A percentile compares a stretch with the other conserved stretches of the same genome.
phyloP scores from a whole-genome alignment of 1,284 basidiomycete genomes.

The Malassezia vespertilionis region DNA sequence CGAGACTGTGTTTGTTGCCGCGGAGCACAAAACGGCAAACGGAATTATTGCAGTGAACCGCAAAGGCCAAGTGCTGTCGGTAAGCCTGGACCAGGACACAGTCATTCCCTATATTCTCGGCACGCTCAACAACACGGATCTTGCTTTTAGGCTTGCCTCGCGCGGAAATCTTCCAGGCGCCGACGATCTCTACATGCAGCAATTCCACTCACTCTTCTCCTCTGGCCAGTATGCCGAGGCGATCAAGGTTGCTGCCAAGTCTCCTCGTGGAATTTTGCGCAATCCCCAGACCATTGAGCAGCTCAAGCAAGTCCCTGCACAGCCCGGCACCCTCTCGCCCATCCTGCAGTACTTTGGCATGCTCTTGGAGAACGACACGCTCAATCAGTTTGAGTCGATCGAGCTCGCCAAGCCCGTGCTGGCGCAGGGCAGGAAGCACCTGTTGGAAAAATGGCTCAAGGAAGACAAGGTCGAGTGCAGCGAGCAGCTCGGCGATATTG shows the following conservation, averaged over 20 bases:
- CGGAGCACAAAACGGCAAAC: slow-evolving; percentile 82
- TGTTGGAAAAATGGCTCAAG: slow-evolving; percentile 98
- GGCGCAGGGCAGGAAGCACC: slow-evolving; percentile 89
- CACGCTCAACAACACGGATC: slow-evolving; percentile 90
- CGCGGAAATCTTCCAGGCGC: slow-evolving; percentile 95
- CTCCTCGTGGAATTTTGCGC: slow-evolving; percentile 87
- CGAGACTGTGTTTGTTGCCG: slow-evolving; percentile 97
- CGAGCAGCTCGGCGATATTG: slow-evolving; percentile 96
- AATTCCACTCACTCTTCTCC: slow-evolving; percentile 87
- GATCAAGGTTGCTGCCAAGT: slow-evolving; percentile 97
- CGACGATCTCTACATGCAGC: slow-evolving; percentile 89
- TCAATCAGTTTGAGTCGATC: slow-evolving; percentile 91
- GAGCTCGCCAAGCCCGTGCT: slow-evolving; percentile 93
- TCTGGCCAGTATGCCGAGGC: slow-evolving; percentile 84
- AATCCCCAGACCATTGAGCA: slow-evolving; percentile 93
- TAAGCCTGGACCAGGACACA: slow-evolving; percentile 91
- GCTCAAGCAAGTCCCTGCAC: slow-evolving; percentile 87
- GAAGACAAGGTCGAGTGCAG: slow-evolving; percentile 99
- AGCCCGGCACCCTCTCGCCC: slow-evolving; percentile 81
- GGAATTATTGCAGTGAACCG: slow-evolving; percentile 99
- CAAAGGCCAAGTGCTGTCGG: slow-evolving; percentile 95
- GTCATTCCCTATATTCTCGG: slow-evolving; percentile 89
- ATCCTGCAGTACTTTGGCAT: slow-evolving; percentile 99
- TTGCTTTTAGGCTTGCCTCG: slow-evolving; percentile 95
- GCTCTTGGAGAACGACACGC: slow-evolving; percentile 87